A percentile compares a stretch with the other conserved stretches of the same genome.
Evolutionary conservation across 202 grass and related monocot genomes (phyloP).

Genomic region (Carex arenaria): DNA sequence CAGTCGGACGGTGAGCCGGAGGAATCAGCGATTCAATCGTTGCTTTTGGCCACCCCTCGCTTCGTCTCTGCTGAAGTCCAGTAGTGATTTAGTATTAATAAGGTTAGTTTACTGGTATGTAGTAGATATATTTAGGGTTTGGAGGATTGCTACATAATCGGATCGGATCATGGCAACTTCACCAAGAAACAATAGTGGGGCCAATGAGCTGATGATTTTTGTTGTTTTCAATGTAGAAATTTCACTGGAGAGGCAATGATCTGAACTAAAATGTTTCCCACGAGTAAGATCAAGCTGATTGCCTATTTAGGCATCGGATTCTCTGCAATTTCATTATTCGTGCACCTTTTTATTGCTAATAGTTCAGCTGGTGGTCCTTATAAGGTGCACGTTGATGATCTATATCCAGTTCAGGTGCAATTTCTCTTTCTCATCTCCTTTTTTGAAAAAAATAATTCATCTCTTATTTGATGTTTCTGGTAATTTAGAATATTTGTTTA

Average conservation of each 20-base stretch:
- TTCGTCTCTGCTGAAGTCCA: neutral
- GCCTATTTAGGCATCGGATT: conserved; percentile 68
- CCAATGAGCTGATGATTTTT: neutral
- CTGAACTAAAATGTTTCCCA: conserved; percentile 94
- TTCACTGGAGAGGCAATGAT: conserved; percentile 3
- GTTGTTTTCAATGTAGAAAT: conserved; percentile 6
- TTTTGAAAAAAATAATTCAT: neutral
- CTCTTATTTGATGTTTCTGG: neutral
- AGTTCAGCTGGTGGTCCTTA: conserved; percentile 65
- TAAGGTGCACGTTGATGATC: conserved; percentile 46
- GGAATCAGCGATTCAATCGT: too few relatives aligned
- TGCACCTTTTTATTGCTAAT: conserved; percentile 92
- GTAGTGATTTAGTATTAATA: neutral
- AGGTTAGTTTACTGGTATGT: neutral
- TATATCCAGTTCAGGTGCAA: conserved; percentile 33
- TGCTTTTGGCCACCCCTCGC: too few relatives aligned
- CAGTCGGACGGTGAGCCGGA: too few relatives aligned
- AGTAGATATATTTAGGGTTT: neutral
- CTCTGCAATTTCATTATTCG: conserved; percentile 67
- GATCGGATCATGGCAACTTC: neutral
- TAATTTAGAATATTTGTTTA: neutral
- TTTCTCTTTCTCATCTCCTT: neutral
- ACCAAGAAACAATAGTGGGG: neutral
- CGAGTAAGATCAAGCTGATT: conserved; percentile 90
- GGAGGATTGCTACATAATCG: neutral